Base-by-base conservation (phyloP, 805 yeast species). In the Candida incommunis region DNA sequence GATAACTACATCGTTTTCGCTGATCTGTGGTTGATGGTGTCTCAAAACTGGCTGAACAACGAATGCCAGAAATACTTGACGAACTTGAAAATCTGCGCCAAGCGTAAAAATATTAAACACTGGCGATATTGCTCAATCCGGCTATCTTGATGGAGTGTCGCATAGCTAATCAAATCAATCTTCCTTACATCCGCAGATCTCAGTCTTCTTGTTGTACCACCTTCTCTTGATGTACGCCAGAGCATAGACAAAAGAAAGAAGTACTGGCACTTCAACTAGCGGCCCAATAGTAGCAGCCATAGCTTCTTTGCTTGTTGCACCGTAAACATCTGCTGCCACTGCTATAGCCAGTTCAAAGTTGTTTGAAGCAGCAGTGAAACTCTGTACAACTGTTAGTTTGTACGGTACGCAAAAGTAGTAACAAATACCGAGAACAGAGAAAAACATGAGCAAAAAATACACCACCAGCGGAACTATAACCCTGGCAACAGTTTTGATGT, bases 241-340 rank as follows among this genome's bases (percentile, higher is more conserved):
- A 11, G 49, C 44, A 37, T 54, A 50, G 9, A 54, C 60, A 24
- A 58, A 49, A 3, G 48, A 41, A 20, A 58, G 45, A 29, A 75
- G 60, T 4, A 75, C 66, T 3, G 80, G 80, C 7, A 75, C 75
- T 51, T 75, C 81, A n/a, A 75, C 53, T 29, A 75, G 60, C 0
- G 80, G 80, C 2, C 80, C 80, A 54, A 75, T 71, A 0, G 80
- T 74, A 2, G 80, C 73, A 3, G 81, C 80, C 37, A 75, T 65
- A 1, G 78, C 70, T 52, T 74, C 70, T 43, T 70, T 65, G 46
- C 75, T 68, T 1, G 70, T 72, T 23, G 66, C 58, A 0, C 80
- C 80, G 57, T 72, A 75, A 11, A 72, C 50, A 0, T 77, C 66
- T 4, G 71, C 67, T 1, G 77, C 72, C 18, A 75, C 68, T 3